Evolutionary conservation across 202 grass and related monocot species (phyloP).

Genomic region (Carex sylvatica): DNA sequence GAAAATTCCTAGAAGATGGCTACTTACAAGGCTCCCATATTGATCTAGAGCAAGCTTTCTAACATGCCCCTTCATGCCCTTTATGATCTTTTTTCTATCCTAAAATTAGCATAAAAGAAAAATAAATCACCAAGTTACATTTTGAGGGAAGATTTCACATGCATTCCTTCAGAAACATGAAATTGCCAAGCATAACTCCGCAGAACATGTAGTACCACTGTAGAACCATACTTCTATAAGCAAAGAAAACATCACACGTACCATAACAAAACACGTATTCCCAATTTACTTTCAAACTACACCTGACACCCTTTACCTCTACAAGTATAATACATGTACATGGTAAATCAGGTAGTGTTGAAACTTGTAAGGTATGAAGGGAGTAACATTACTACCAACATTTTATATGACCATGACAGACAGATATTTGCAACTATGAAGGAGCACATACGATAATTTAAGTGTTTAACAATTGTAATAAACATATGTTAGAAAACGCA

Average conservation of each 20-base stretch:
- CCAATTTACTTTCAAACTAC: not conserved
- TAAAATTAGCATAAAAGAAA: constrained; percentile 34
- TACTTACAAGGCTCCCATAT: constrained; percentile 88
- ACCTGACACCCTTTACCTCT: not conserved
- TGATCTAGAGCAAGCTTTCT: constrained; percentile 80
- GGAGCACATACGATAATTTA: not conserved
- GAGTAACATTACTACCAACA: not conserved
- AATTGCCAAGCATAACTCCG: not conserved
- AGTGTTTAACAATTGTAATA: not conserved
- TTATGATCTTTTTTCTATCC: constrained; percentile 95
- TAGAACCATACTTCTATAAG: not conserved
- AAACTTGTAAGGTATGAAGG: not conserved
- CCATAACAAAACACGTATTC: not conserved
- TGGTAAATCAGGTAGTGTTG: not conserved
- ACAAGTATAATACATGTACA: not conserved
- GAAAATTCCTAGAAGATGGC: not conserved
- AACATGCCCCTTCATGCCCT: constrained; percentile 80
- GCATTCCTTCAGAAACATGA: not conserved
- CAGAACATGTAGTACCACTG: not conserved
- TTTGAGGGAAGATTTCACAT: not conserved
- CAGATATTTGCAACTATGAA: not conserved
- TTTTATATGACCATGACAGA: not conserved
- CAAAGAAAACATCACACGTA: not conserved
- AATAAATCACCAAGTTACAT: constrained; percentile 19
- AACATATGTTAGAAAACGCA: not conserved